Conservation (phyloP, 2,329 filamentous ascomycete genomes). For the Scedosporium apiospermum region DNA sequence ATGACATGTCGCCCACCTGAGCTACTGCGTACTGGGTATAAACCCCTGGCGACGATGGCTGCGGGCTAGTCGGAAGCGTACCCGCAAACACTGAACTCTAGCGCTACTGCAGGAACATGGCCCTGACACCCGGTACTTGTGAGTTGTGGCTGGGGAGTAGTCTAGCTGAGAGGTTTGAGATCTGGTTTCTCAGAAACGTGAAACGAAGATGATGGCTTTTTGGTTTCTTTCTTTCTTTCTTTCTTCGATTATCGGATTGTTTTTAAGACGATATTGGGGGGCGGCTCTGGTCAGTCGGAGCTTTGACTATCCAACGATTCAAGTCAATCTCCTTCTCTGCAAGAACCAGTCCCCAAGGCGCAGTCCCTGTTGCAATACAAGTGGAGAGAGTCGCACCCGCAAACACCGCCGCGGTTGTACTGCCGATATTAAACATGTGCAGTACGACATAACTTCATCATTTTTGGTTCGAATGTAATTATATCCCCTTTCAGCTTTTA, state of each 20-base stretch:
- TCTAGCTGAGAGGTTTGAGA: neutral
- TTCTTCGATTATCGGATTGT: neutral
- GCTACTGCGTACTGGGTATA: neutral
- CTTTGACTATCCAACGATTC: neutral
- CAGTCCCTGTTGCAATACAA: neutral
- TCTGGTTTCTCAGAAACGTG: neutral
- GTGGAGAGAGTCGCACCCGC: neutral
- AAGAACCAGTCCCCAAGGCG: neutral
- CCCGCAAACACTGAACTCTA: neutral
- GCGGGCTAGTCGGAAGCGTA: neutral
- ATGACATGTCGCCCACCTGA: neutral
- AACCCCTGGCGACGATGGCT: neutral
- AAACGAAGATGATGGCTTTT: no score
- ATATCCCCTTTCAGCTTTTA: neutral
- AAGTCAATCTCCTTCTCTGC: neutral
- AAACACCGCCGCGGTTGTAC: neutral
- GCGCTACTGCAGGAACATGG: neutral
- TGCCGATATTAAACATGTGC: neutral
- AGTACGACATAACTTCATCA: neutral
- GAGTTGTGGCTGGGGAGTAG: neutral
- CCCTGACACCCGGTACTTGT: neutral
- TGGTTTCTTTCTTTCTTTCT: neutral
- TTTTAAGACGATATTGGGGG: neutral
- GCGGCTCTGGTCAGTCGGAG: neutral
- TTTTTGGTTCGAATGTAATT: neutral